Evolutionary conservation across 2,329 filamentous ascomycete species (phyloP).

Genomic region (Alternaria brassicae): DNA sequence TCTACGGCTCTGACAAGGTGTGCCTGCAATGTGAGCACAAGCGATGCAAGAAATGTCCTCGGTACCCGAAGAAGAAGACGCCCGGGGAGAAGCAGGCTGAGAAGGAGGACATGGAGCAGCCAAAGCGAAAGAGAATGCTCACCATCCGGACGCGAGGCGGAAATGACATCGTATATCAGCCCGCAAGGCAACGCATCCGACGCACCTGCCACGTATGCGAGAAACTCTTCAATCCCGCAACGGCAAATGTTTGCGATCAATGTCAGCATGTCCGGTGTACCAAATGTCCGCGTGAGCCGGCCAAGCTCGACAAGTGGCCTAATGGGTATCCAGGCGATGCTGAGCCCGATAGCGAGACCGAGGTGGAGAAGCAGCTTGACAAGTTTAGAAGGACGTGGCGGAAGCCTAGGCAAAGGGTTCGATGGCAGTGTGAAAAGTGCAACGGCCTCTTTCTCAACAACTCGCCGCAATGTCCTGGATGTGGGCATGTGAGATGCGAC

Average conservation of each 20-base stretch:
- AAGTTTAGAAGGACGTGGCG: constrained; percentile 50
- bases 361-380: constrained; percentile 37
- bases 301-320: constrained; percentile 73
- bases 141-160: constrained; percentile 71
- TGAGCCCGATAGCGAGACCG: constrained; percentile 44
- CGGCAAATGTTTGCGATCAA: constrained; percentile 67
- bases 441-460: constrained; percentile 64
- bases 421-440: constrained; percentile 68
- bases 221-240: constrained; percentile 62
- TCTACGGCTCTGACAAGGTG: constrained; percentile 74
- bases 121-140: constrained; percentile 58
- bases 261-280: constrained; percentile 80
- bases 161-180: constrained; percentile 74
- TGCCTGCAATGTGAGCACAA: constrained; percentile 80
- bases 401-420: constrained; percentile 54
- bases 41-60: constrained; percentile 80
- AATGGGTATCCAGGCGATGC: constrained; percentile 73
- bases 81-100: constrained; percentile 47
- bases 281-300: constrained; percentile 79
- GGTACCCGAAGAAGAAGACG: constrained; percentile 71
- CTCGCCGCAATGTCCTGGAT: constrained; percentile 65
- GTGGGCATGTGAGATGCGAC: constrained; percentile 66
- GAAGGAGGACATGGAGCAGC: constrained; percentile 54
- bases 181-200: constrained; percentile 74
- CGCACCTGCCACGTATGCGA: constrained; percentile 79